Base-by-base conservation (phyloP, 108 stramenopile genomes). In the Cyclostephanos tholiformis region DNA sequence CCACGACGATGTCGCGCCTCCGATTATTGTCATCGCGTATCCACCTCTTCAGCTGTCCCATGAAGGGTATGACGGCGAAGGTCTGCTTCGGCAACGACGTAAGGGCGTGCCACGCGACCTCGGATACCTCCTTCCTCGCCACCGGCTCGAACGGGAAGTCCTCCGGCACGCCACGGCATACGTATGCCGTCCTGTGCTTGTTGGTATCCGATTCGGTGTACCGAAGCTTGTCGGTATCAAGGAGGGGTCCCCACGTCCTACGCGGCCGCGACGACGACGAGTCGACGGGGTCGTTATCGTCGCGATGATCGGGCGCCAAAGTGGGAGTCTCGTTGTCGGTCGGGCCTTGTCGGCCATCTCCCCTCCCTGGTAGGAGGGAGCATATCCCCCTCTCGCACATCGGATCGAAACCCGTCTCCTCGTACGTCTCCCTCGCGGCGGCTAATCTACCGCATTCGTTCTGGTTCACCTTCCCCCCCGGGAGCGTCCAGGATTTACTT, bases 351-450 rank as follows among this genome's bases (percentile, higher is more conserved):
- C 75, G 67, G 20, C 63, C 52, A 13, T 69, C 80, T 25, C 49
- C 26, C 53, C 63, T 61, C 57, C 65, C 64, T 56, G n/a, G n/a
- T n/a, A 38, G 80, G 83, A 49, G 83, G 6, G 44, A 12, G 75
- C 56, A 79, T 2, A 72, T 4, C 1, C 83, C 83, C 66, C 55
- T 41, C 26, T 72, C 55, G 23, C 80, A 79, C 50, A 74, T 48
- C 4, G 91, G 89, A 90, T 95, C 95, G 83, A 95, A 95, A 23
- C 95, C 95, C 17, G 95, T 95, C 75, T 95, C 94, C 70, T 95
- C 95, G 83, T 95, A 95, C 20, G 90, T 91, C 73, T 95, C 95
- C n/a, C 95, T 78, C 0, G 85, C 85, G 1, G 87, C 95, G 14
- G 90, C 89, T 39, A 89, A 88, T 6, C 74, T 74, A 6, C 88